These are phyloP conservation scores for Endothia cerciana DNA, from an alignment of 2,329 filamentous ascomycete genomes.

Conservation along the genomic window DNA sequence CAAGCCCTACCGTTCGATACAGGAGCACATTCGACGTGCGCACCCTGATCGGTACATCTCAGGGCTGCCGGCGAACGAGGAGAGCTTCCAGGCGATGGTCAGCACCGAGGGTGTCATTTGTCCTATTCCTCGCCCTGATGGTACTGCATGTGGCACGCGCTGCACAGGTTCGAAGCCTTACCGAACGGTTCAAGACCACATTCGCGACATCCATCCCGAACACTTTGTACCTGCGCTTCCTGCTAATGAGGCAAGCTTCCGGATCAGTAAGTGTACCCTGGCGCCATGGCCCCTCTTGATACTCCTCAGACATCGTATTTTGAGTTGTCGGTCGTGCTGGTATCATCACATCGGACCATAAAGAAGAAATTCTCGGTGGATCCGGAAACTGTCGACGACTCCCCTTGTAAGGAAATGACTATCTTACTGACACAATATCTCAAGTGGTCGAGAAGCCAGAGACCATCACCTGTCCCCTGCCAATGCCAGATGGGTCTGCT, in stretches of 20 bases:
- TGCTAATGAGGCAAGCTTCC: constrained; percentile 96
- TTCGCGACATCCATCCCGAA: constrained; percentile 93
- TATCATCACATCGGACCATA: neutral
- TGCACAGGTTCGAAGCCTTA: constrained; percentile 9
- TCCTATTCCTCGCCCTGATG: constrained; percentile 4
- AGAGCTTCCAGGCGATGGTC: constrained; percentile 97
- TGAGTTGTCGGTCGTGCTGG: neutral
- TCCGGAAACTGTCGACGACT: neutral
- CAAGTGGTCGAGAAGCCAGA: constrained; percentile 9
- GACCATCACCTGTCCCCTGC: constrained; percentile 21
- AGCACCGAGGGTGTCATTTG: constrained; percentile 51
- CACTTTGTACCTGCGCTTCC: constrained; percentile 98
- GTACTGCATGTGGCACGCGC: constrained; percentile 5
- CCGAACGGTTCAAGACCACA: constrained; percentile 71
- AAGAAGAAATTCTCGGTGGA: neutral
- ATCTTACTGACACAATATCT: neutral
- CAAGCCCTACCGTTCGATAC: constrained; percentile 84
- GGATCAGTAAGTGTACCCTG: constrained; percentile 57
- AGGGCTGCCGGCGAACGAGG: constrained; percentile 95
- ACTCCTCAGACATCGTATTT: neutral
- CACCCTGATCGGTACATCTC: constrained; percentile 97
- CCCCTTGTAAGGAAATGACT: neutral
- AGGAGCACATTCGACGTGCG: constrained; percentile 96
- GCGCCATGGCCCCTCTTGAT: neutral
- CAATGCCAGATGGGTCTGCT: constrained; percentile 11